Percentiles rank a stretch among this genome's conserved stretches.
These are phyloP conservation scores for Pyrenophora seminiperda DNA, from an alignment of 2,329 filamentous ascomycete genomes.

Conservation along the genomic window DNA sequence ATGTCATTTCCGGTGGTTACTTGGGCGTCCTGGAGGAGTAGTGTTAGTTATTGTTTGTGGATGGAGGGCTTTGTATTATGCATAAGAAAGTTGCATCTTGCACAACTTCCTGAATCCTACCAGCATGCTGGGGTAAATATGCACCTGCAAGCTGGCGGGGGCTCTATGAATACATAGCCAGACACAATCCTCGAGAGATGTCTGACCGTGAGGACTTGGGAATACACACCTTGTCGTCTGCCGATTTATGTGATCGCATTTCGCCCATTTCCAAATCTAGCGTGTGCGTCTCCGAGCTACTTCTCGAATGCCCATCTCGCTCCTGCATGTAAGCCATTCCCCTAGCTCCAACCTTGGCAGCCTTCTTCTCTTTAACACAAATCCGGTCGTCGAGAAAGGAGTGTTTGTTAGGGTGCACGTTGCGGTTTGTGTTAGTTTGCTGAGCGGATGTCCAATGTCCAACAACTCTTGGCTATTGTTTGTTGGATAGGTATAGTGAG, in stretches of 20 bases:
- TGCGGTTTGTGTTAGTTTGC: neutral
- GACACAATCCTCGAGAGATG: neutral
- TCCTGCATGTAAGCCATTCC: conserved; percentile 25
- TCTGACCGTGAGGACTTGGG: neutral
- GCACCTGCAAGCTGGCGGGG: neutral
- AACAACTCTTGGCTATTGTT: neutral
- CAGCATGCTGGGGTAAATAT: neutral
- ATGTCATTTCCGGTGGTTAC: conserved; percentile 22
- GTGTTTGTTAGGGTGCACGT: neutral
- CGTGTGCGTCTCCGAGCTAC: conserved; percentile 28
- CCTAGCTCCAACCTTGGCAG: neutral
- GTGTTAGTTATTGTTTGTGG: conserved; percentile 3
- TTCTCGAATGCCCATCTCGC: conserved; percentile 26
- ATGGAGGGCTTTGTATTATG: neutral
- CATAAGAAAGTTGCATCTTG: neutral
- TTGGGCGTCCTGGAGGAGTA: conserved; percentile 15
- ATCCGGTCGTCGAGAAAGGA: too few relatives aligned
- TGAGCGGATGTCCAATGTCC: neutral
- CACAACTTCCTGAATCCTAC: conserved; percentile 1
- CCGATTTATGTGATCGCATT: conserved; percentile 12
- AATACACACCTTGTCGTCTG: conserved; percentile 18
- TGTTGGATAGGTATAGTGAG: too few relatives aligned
- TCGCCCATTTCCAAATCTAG: conserved; percentile 28
- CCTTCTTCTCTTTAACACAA: too few relatives aligned
- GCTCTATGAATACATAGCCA: neutral